Conservation (phyloP, 2,329 filamentous ascomycete species). For the Trichoderma lentiforme region DNA sequence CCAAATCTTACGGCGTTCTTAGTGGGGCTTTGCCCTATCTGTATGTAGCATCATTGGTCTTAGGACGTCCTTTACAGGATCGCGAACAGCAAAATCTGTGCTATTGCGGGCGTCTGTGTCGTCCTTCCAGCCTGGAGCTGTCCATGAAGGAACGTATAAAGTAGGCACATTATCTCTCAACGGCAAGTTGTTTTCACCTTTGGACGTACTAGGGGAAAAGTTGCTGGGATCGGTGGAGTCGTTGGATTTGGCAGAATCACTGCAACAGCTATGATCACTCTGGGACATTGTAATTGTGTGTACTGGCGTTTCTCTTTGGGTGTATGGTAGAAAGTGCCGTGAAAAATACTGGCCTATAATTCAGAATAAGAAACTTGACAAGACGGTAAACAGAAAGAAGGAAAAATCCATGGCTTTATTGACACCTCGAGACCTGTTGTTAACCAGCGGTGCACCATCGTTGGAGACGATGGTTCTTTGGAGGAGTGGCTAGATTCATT, state of each 20-base stretch:
- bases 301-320: too few species aligned
- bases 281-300: neutral
- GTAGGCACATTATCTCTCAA: neutral
- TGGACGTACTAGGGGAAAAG: neutral
- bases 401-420: neutral
- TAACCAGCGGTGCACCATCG: neutral
- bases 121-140: constrained; percentile 29
- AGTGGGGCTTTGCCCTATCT: constrained; percentile 27
- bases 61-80: constrained; percentile 22
- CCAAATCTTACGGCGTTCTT: constrained; percentile 30
- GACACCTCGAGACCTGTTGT: neutral
- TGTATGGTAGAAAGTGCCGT: too few species aligned
- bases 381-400: neutral
- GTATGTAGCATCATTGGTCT: constrained; percentile 26
- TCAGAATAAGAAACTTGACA: too few species aligned
- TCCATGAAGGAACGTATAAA: constrained; percentile 28
- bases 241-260: neutral
- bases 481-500: neutral
- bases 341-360: too few species aligned
- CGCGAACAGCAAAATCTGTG: constrained; percentile 19
- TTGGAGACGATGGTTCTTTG: neutral
- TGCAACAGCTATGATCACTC: neutral
- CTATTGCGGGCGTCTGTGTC: constrained; percentile 14
- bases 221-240: neutral
- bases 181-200: neutral